Conservation (phyloP, 768 basidiomycete species). For the Serendipita vermifera region DNA sequence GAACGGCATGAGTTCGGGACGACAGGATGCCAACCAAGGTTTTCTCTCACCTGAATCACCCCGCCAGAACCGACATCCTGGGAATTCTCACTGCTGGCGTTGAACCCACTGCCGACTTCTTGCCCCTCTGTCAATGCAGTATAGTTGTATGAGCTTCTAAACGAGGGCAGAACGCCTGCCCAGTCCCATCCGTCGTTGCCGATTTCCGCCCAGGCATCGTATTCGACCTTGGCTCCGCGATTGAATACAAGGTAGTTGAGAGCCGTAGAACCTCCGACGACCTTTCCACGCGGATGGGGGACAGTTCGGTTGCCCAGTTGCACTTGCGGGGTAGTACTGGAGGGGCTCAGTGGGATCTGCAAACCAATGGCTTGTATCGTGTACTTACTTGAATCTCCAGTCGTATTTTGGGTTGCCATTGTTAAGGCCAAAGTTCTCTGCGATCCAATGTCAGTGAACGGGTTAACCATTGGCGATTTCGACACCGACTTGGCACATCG, state of each 20-base stretch:
- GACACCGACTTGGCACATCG: conserved; percentile 16
- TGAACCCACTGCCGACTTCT: neutral
- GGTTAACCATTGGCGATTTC: neutral
- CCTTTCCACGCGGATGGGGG: conserved; percentile 17
- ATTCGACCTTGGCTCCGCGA: conserved; percentile 18
- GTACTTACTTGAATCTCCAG: conserved; percentile 14
- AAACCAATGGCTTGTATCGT: neutral
- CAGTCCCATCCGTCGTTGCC: conserved; percentile 12
- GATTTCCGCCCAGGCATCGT: conserved; percentile 16
- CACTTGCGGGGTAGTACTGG: conserved; percentile 11
- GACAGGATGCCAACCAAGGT: neutral
- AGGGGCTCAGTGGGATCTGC: neutral
- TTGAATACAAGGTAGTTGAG: conserved; percentile 18
- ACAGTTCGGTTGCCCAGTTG: conserved; percentile 11
- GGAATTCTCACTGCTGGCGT: neutral
- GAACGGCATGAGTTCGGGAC: neutral
- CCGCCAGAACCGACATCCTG: conserved; percentile 10
- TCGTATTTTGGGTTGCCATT: conserved; percentile 16
- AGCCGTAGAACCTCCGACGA: conserved; percentile 18
- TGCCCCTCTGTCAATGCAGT: neutral
- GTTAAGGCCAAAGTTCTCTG: conserved; percentile 14
- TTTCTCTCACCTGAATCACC: conserved; percentile 7
- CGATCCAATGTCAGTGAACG: neutral
- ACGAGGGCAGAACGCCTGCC: conserved; percentile 9
- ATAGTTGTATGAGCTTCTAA: neutral